phyloP scores from a whole-genome alignment of 768 basidiomycete genomes.

The Lentinula boryana region DNA sequence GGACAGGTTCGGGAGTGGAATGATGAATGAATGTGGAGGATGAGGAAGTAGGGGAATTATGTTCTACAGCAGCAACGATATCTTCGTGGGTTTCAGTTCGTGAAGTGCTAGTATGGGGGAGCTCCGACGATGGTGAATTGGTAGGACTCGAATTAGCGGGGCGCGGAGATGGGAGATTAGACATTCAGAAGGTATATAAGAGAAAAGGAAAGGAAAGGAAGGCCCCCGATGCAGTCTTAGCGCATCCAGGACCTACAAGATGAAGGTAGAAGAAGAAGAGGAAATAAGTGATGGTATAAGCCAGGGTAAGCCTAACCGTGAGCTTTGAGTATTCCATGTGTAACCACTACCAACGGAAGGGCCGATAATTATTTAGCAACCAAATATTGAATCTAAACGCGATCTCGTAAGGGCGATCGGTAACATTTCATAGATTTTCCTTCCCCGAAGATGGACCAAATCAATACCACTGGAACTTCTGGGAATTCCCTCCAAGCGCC shows the following conservation, averaged over 20 bases:
- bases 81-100: slow-evolving; percentile 35
- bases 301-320: slow-evolving; percentile 11
- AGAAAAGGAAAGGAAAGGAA: slow-evolving; percentile 24
- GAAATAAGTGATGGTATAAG: slow-evolving; percentile 11
- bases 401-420: slow-evolving; percentile 5
- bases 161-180: slow-evolving; percentile 40
- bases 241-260: slow-evolving; percentile 33
- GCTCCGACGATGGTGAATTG: slow-evolving; percentile 28
- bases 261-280: slow-evolving; percentile 18
- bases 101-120: slow-evolving; percentile 31
- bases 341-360: slow-evolving; percentile 6
- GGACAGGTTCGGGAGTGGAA: slow-evolving; percentile 15
- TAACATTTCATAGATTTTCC: slow-evolving; percentile 1
- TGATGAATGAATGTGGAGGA: slow-evolving; percentile 16
- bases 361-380: slow-evolving; percentile 5
- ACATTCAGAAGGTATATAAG: slow-evolving; percentile 36
- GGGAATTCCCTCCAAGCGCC: neutral
- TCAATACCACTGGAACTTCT: neutral
- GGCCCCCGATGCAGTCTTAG: slow-evolving; percentile 36
- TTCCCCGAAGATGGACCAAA: neutral
- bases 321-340: slow-evolving; percentile 14
- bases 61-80: slow-evolving; percentile 15
- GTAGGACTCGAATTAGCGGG: slow-evolving; percentile 31
- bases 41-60: slow-evolving; percentile 8
- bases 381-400: slow-evolving; percentile 2